A percentile compares a stretch with the other conserved stretches of the same genome.
phyloP scores from a whole-genome alignment of 106 monocot species.

The Iris macrosiphon region DNA sequence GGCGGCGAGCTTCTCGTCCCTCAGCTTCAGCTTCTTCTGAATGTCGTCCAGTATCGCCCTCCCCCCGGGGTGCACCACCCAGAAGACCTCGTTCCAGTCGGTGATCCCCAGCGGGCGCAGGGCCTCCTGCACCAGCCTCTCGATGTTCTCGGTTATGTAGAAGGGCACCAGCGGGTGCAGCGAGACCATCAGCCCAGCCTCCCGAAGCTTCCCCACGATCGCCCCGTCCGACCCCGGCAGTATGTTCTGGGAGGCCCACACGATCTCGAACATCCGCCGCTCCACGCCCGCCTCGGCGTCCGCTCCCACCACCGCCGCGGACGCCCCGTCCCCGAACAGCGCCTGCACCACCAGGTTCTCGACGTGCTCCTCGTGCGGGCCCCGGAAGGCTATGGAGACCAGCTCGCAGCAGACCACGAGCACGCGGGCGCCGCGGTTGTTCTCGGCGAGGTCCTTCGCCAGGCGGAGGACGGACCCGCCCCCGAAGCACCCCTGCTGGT shows the following conservation, averaged over 20 bases:
- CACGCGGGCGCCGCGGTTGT: conserved; percentile 8
- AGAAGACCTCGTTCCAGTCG: conserved; percentile 2
- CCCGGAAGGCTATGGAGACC: neutral
- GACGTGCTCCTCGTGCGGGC: neutral
- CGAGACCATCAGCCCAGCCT: neutral
- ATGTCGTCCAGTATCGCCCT: neutral
- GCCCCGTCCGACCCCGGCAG: neutral
- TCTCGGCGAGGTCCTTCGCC: conserved; percentile 10
- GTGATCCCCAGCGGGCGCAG: neutral
- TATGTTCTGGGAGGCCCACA: neutral
- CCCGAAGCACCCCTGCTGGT: too few relatives aligned
- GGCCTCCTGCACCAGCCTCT: neutral
- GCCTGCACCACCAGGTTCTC: conserved; percentile 6
- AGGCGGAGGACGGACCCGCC: neutral
- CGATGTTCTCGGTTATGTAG: neutral
- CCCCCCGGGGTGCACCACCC: conserved; percentile 6
- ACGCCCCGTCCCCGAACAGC: conserved; percentile 12
- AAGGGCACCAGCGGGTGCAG: neutral
- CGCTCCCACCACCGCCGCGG: neutral
- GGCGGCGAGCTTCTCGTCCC: neutral
- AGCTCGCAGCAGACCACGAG: conserved; percentile 9
- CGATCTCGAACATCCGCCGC: conserved; percentile 1
- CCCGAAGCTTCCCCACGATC: neutral
- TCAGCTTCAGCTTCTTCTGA: neutral
- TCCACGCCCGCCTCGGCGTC: neutral